Conservation (phyloP, 305 asterid genomes). For the Plantago rigida region DNA sequence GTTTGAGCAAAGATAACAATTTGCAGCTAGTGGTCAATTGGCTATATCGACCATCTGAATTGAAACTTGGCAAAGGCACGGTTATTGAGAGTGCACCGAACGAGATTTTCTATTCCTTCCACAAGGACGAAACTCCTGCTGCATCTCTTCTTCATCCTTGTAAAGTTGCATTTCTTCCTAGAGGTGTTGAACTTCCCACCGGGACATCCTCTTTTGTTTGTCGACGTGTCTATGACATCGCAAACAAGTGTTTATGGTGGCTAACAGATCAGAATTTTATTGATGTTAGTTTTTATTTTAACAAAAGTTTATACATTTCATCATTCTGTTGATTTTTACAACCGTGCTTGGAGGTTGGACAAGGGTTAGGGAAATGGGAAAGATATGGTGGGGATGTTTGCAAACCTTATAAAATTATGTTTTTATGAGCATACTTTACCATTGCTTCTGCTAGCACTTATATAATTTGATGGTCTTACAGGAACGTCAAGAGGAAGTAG, state of each 20-base stretch:
- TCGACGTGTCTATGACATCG: slow-evolving; percentile 59
- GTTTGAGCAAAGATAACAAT: slow-evolving; percentile 38
- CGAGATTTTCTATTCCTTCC: slow-evolving; percentile 46
- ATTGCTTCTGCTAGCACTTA: slow-evolving; percentile 14
- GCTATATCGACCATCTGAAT: slow-evolving; percentile 82
- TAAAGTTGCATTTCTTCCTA: slow-evolving; percentile 77
- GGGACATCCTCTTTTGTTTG: slow-evolving; percentile 64
- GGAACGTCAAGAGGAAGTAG: slow-evolving; percentile 68
- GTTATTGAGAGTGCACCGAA: slow-evolving; percentile 64
- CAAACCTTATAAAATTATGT: not conserved
- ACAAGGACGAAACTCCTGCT: slow-evolving; percentile 65
- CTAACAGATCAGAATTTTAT: slow-evolving; percentile 61
- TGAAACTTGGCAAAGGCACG: slow-evolving; percentile 67
- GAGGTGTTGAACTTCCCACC: slow-evolving; percentile 53
- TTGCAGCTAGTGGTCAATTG: slow-evolving; percentile 69
- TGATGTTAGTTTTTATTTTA: slow-evolving; percentile 45
- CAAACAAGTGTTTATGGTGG: slow-evolving; percentile 61
- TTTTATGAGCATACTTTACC: not conserved
- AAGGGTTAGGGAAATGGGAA: not conserved
- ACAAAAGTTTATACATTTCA: slow-evolving; percentile 10
- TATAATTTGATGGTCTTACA: slow-evolving; percentile 23
- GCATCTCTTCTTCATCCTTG: slow-evolving; percentile 94
- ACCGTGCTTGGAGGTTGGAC: not conserved
- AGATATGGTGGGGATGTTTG: not conserved
- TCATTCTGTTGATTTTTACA: not conserved